These are phyloP conservation scores for Alternaria longipes DNA, from an alignment of 2,329 filamentous ascomycete genomes.

Conservation along the genomic window DNA sequence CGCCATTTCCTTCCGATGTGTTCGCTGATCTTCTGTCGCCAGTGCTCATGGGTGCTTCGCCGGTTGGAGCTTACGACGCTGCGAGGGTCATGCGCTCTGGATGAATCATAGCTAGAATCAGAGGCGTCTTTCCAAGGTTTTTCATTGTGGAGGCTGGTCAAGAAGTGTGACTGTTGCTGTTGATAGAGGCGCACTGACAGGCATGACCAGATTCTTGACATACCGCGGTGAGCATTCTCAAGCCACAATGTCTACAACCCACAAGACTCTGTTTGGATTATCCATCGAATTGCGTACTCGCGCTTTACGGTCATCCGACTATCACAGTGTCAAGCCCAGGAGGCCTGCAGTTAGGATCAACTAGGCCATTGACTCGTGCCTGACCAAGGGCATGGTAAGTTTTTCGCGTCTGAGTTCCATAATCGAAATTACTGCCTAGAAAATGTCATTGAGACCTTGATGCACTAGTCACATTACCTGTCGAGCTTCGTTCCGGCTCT, in stretches of 20 bases:
- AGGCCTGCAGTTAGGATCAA: background rate
- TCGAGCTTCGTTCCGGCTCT: background rate
- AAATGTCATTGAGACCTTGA: background rate
- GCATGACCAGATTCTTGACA: background rate
- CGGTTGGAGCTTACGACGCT: constrained; percentile 12
- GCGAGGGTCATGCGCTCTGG: constrained; percentile 12
- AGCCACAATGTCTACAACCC: background rate
- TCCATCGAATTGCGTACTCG: background rate
- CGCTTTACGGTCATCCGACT: background rate
- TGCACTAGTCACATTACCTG: background rate
- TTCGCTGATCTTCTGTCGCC: background rate
- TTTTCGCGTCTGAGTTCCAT: background rate
- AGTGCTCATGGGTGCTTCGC: constrained; percentile 4
- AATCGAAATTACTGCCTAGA: background rate
- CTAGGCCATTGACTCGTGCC: background rate
- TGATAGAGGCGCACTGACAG: constrained; percentile 1
- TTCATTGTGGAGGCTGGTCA: background rate
- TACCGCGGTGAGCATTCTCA: background rate
- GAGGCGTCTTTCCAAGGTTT: background rate
- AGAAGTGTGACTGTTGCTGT: background rate
- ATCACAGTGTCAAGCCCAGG: background rate
- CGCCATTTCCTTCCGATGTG: constrained; percentile 3
- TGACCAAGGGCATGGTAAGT: background rate
- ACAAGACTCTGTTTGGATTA: background rate
- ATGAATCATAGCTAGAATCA: constrained; percentile 5